Evolutionary conservation across 2,329 filamentous ascomycete genomes (phyloP).

Genomic region (Reticulascus tulasneorum): DNA sequence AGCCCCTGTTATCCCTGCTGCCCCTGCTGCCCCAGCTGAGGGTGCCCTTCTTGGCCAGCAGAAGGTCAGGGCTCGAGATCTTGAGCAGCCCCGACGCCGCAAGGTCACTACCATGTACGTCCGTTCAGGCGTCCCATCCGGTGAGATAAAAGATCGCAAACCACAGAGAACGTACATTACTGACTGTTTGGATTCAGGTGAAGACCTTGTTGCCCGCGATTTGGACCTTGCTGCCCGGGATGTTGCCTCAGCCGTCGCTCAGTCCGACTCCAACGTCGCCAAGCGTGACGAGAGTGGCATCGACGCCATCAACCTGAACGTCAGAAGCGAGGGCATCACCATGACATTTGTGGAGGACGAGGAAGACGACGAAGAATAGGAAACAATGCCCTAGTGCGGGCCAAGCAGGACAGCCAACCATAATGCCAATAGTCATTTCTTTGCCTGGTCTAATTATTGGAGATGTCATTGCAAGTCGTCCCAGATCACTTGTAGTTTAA

Average conservation of each 20-base stretch:
- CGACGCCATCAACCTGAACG: constrained; percentile 41
- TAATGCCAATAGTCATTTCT: no score
- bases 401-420: no score
- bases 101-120: constrained; percentile 45
- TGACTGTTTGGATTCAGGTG: constrained; percentile 2
- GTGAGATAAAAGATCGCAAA: constrained; percentile 26
- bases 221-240: constrained; percentile 7
- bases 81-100: constrained; percentile 25
- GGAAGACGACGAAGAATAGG: constrained; percentile 24
- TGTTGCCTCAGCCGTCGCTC: constrained; percentile 1
- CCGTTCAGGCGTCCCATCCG: constrained; percentile 36
- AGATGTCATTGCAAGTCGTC: no score
- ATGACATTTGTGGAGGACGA: constrained; percentile 43
- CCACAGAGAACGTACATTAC: not conserved
- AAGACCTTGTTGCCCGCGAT: constrained; percentile 12
- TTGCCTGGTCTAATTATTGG: no score
- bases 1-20: constrained; percentile 16
- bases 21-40: constrained; percentile 1
- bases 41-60: constrained; percentile 9
- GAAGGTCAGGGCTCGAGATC: constrained; percentile 10
- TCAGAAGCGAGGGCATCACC: constrained; percentile 40
- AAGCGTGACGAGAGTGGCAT: constrained; percentile 21
- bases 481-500: no score
- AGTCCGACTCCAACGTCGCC: constrained; percentile 5
- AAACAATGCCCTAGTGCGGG: no score